Evolutionary conservation across 1,284 basidiomycete genomes (phyloP).

Genomic region (Cystobasidium slooffiae): DNA sequence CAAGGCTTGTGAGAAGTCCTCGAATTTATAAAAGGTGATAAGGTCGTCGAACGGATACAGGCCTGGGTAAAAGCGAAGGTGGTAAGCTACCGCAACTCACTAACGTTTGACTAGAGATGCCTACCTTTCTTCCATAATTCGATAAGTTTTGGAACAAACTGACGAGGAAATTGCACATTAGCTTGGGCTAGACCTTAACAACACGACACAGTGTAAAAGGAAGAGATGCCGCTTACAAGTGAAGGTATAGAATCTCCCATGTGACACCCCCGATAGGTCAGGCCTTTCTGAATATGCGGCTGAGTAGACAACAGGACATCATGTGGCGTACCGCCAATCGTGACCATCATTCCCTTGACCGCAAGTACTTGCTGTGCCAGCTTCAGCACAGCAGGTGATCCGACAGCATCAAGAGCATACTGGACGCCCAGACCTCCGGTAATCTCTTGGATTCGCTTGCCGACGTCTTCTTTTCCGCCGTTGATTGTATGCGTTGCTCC

Average conservation of each 20-base stretch:
- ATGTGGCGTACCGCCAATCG: constrained; percentile 28
- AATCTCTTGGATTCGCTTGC: constrained; percentile 18
- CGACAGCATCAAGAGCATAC: constrained; percentile 19
- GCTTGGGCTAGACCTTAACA: background rate
- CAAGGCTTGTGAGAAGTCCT: constrained; percentile 33
- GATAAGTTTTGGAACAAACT: constrained; percentile 26
- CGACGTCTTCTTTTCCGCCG: constrained; percentile 13
- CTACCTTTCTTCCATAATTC: constrained; percentile 30
- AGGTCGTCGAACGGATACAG: constrained; percentile 38
- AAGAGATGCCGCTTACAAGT: background rate
- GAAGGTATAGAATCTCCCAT: constrained; percentile 31
- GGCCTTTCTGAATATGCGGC: constrained; percentile 20
- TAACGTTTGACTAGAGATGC: background rate
- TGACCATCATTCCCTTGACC: constrained; percentile 28
- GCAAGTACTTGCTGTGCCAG: constrained; percentile 21
- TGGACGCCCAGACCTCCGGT: constrained; percentile 22
- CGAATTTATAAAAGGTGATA: constrained; percentile 33
- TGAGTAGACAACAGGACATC: background rate
- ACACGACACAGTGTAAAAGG: background rate
- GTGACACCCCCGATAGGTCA: constrained; percentile 28
- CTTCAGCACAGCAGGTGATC: constrained; percentile 21
- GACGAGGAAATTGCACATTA: background rate
- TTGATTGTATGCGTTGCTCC: constrained; percentile 34
- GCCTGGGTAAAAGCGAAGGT: background rate
- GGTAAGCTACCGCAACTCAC: background rate